Percentiles rank a stretch among this genome's conserved stretches.
Conservation (phyloP, 106 monocot species). For the Platanthera guangdongensis region DNA sequence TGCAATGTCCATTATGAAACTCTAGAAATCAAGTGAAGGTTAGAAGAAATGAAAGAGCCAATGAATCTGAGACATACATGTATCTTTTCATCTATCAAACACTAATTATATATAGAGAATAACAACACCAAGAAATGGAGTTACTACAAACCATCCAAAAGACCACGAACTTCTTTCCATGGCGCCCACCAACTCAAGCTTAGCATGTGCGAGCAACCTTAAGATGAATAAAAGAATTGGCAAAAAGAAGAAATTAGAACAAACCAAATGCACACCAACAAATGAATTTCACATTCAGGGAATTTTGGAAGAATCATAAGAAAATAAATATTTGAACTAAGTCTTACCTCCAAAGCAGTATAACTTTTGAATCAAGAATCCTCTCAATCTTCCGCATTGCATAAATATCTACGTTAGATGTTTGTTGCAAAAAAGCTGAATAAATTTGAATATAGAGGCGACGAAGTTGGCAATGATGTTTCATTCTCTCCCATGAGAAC, state of each 20-base stretch:
- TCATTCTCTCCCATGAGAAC: slow-evolving; percentile 95
- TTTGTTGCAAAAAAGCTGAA: slow-evolving; percentile 49
- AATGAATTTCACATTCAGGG: not conserved
- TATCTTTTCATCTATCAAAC: slow-evolving; percentile 1
- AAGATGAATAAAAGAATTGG: slow-evolving; percentile 3
- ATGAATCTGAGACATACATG: not conserved
- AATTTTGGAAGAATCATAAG: not conserved
- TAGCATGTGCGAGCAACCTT: slow-evolving; percentile 96
- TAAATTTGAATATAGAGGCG: slow-evolving; percentile 86
- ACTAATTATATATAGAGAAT: not conserved
- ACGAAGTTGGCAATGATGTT: slow-evolving; percentile 81
- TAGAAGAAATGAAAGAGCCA: not conserved
- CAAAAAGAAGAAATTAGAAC: not conserved
- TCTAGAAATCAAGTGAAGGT: not conserved
- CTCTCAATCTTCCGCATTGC: slow-evolving; percentile 78
- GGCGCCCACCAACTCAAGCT: slow-evolving; percentile 62
- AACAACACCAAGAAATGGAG: not conserved
- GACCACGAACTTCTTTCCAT: slow-evolving; percentile 75
- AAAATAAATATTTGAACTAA: not conserved
- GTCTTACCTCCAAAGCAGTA: slow-evolving; percentile 82
- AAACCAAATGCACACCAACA: not conserved
- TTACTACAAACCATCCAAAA: slow-evolving; percentile 70
- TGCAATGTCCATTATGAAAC: not conserved
- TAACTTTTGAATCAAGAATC: slow-evolving; percentile 84
- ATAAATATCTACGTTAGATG: slow-evolving; percentile 34